These are phyloP conservation scores for Filosporella fistucella DNA, from an alignment of 495 filamentous ascomycete genomes.

Conservation along the genomic window DNA sequence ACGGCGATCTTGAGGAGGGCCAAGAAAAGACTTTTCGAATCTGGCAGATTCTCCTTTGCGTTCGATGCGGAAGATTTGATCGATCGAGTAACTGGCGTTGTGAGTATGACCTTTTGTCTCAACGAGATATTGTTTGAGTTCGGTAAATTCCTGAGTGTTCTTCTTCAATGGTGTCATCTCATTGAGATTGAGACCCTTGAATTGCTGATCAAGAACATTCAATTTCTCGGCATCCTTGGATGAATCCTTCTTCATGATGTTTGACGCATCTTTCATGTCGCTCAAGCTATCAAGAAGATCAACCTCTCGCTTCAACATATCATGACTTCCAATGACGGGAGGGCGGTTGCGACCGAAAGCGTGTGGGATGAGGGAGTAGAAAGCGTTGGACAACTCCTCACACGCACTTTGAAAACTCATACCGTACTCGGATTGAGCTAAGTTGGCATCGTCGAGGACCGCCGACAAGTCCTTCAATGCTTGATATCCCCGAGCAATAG, in stretches of 20 bases:
- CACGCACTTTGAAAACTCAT: conserved; percentile 34
- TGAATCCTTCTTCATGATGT: conserved; percentile 56
- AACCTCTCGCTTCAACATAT: conserved; percentile 65
- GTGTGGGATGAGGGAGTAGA: conserved; percentile 80
- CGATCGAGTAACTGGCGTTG: conserved; percentile 48
- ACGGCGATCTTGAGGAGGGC: conserved; percentile 46
- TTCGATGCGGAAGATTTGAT: conserved; percentile 79
- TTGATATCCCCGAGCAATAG: conserved; percentile 66
- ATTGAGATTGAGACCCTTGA: conserved; percentile 60
- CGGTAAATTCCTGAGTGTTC: conserved; percentile 53
- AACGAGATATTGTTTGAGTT: conserved; percentile 61
- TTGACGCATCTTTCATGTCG: conserved; percentile 76
- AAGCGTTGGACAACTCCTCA: conserved; percentile 63
- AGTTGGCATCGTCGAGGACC: conserved; percentile 44
- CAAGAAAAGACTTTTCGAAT: conserved; percentile 44
- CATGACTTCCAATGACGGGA: conserved; percentile 50
- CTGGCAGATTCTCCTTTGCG: conserved; percentile 68
- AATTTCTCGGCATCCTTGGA: conserved; percentile 42
- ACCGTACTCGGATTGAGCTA: conserved; percentile 43
- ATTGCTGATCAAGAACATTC: conserved; percentile 67
- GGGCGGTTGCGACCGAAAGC: conserved; percentile 70
- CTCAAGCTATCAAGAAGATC: conserved; percentile 70
- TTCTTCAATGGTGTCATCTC: conserved; percentile 70
- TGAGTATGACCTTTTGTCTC: conserved; percentile 62
- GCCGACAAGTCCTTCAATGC: conserved; percentile 68